Percentiles rank a stretch among this genome's conserved stretches.
Conservation (phyloP, 2,329 filamentous ascomycete species). For the Cladosporium velox region DNA sequence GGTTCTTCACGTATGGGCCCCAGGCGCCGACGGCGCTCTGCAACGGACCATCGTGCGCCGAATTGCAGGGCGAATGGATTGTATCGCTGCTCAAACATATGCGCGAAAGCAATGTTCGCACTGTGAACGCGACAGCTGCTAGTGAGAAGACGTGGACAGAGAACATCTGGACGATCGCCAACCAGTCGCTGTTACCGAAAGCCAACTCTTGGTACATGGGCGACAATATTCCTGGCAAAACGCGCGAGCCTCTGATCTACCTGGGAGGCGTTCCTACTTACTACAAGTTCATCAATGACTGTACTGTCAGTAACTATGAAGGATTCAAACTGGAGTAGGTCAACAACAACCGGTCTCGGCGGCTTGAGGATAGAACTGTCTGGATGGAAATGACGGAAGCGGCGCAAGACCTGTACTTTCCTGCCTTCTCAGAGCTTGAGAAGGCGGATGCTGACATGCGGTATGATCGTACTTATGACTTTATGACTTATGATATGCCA, state of each 20-base stretch:
- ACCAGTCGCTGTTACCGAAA: too few species aligned
- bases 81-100: too few species aligned
- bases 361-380: background rate
- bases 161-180: too few species aligned
- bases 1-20: too few species aligned
- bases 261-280: slow-evolving; percentile 42
- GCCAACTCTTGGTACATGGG: slow-evolving; percentile 27
- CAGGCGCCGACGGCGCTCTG: too few species aligned
- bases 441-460: background rate
- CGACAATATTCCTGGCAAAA: slow-evolving; percentile 50
- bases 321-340: background rate
- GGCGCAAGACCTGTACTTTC: background rate
- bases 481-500: background rate
- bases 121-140: too few species aligned
- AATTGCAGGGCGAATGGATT: too few species aligned
- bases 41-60: too few species aligned
- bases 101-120: too few species aligned
- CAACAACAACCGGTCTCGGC: background rate
- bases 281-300: slow-evolving; percentile 40
- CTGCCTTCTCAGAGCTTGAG: background rate
- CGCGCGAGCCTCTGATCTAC: slow-evolving; percentile 47
- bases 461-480: background rate
- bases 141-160: too few species aligned
- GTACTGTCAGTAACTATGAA: slow-evolving; percentile 34
- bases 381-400: background rate